Conservation (phyloP, 1,139 yeast species). For the Hyphopichia buzzinii region DNA sequence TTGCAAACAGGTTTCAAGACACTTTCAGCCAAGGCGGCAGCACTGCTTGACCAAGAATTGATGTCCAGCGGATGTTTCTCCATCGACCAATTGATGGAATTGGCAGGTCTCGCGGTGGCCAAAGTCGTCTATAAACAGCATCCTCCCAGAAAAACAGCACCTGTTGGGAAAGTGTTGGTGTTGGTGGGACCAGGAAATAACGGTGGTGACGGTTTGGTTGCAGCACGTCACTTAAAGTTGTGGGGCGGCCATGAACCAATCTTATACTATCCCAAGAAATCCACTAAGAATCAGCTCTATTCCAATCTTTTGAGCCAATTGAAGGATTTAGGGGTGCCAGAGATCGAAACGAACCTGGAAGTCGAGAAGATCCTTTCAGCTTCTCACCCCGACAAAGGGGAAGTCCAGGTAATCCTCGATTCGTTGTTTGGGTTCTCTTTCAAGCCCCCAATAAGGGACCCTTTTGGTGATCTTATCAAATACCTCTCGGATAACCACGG, state of each 20-base stretch:
- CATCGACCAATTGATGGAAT: slow-evolving; percentile 91
- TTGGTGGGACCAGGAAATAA: slow-evolving; percentile 95
- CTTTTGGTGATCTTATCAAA: slow-evolving; percentile 62
- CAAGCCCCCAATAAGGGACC: slow-evolving; percentile 81
- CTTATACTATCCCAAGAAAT: slow-evolving; percentile 64
- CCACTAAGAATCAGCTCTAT: slow-evolving; percentile 44
- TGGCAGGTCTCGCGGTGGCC: slow-evolving; percentile 94
- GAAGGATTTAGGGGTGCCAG: slow-evolving; percentile 49
- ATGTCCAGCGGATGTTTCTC: slow-evolving; percentile 87
- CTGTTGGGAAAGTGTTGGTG: slow-evolving; percentile 50
- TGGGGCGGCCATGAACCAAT: slow-evolving; percentile 73
- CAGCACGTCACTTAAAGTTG: slow-evolving; percentile 82
- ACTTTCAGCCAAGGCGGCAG: slow-evolving; percentile 68
- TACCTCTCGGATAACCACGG: slow-evolving; percentile 35
- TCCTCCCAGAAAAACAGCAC: slow-evolving; percentile 52
- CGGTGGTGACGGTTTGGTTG: slow-evolving; percentile 96
- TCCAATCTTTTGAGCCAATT: slow-evolving; percentile 56
- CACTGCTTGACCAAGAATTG: slow-evolving; percentile 76
- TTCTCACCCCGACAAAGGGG: slow-evolving; percentile 6
- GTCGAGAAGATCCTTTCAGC: slow-evolving; percentile 26
- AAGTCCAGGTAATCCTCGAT: slow-evolving; percentile 55
- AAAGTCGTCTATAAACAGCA: slow-evolving; percentile 70
- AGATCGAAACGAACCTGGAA: slow-evolving; percentile 37
- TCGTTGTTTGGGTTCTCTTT: slow-evolving; percentile 93
- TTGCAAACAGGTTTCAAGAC: slow-evolving; percentile 22